These are phyloP conservation scores for Porphyrellus cyaneotinctus DNA, from an alignment of 768 basidiomycete genomes.

Conservation along the genomic window DNA sequence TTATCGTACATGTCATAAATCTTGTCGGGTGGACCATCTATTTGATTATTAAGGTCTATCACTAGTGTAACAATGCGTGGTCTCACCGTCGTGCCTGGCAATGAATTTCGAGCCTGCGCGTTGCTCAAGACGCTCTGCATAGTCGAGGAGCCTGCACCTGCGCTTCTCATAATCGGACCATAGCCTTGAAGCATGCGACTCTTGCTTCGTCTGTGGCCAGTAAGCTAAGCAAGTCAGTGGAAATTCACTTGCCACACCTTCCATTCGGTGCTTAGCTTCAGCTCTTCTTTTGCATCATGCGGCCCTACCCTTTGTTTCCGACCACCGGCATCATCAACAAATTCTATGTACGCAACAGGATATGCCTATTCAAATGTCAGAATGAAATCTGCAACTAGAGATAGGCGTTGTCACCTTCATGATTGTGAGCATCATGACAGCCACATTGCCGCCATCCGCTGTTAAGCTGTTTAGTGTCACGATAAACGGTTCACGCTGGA, in stretches of 20 bases:
- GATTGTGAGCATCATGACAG: conserved; percentile 71
- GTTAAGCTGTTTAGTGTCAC: conserved; percentile 77
- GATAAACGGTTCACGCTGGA: conserved; percentile 59
- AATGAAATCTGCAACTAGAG: neutral
- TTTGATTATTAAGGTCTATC: neutral
- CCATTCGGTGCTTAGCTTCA: conserved; percentile 58
- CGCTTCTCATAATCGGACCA: conserved; percentile 55
- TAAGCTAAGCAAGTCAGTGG: conserved; percentile 1
- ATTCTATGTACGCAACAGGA: conserved; percentile 80
- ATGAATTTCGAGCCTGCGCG: conserved; percentile 47
- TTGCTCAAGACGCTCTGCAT: conserved; percentile 61
- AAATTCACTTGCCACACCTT: conserved; percentile 42
- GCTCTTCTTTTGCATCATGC: conserved; percentile 67
- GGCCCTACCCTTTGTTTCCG: conserved; percentile 54
- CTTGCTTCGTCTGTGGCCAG: conserved; percentile 48
- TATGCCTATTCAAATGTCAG: conserved; percentile 43
- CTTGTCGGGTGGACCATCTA: conserved; percentile 37
- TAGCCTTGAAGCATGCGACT: conserved; percentile 55
- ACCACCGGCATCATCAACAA: conserved; percentile 47
- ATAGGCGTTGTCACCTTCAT: conserved; percentile 44
- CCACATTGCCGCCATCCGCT: conserved; percentile 73
- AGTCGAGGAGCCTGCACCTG: conserved; percentile 48
- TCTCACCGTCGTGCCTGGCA: conserved; percentile 40
- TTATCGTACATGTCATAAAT: conserved; percentile 59
- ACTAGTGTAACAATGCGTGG: neutral